These are phyloP conservation scores for Vitellaria paradoxa DNA, from an alignment of 179 eudicot genomes.

Conservation along the genomic window DNA sequence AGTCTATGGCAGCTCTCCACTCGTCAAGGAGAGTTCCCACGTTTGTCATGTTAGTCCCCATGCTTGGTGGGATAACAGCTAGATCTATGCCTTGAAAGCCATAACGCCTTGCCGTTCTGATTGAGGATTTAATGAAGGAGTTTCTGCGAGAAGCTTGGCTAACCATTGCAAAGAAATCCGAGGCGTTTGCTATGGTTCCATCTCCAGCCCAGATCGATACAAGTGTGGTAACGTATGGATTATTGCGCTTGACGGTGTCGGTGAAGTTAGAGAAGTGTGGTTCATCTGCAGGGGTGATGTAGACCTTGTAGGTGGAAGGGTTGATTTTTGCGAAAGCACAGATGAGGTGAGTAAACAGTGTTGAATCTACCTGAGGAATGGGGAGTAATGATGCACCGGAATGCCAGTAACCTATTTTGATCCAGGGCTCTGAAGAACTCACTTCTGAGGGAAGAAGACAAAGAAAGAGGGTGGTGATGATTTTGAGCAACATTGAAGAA, in stretches of 20 bases:
- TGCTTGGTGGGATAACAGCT: neutral
- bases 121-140: conserved; percentile 39
- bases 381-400: conserved; percentile 13
- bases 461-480: neutral
- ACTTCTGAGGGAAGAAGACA: neutral
- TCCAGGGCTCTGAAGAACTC: conserved; percentile 11
- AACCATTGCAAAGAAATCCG: neutral
- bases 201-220: conserved; percentile 33
- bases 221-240: conserved; percentile 38
- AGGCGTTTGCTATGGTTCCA: neutral
- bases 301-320: conserved; percentile 22
- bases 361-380: conserved; percentile 21
- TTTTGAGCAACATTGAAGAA: neutral
- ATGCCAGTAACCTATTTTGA: conserved; percentile 35
- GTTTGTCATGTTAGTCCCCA: neutral
- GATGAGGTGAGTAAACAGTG: conserved; percentile 41
- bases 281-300: conserved; percentile 20
- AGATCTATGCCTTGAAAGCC: conserved; percentile 40
- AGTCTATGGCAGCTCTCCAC: conserved; percentile 32
- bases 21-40: conserved; percentile 30
- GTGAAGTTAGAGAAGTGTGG: conserved; percentile 36
- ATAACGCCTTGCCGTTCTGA: conserved; percentile 24
- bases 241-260: conserved; percentile 25
- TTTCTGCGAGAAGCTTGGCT: conserved; percentile 18
- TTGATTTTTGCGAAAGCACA: conserved; percentile 36